Evolutionary conservation across 345 rosid genomes (phyloP), one percentile per base, ranked within the genome.

Genomic region (Citrus sinensis): DNA sequence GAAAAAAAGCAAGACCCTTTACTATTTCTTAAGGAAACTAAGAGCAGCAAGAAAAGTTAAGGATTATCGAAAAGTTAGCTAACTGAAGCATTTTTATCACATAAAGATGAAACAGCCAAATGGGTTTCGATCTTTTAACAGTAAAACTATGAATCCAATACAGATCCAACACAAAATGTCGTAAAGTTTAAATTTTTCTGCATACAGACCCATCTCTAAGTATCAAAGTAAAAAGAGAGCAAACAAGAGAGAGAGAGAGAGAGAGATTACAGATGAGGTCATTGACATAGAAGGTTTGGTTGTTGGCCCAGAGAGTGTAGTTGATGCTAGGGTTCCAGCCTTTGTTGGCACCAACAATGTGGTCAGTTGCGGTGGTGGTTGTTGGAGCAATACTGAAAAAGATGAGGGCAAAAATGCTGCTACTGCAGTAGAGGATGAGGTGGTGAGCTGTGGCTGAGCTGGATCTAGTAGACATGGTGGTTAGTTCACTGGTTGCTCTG

Each of bases 301-400:
- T 92, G 79, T 90, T 89, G 35, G 92, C 88, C 94, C 97, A 92
- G 64, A 78, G 80, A 40, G 97, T 89, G 86, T 90, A 90, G 90
- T 90, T 90, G 83, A 92, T 68, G 82, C 92, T 87, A 7, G 97
- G 88, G 71, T 89, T 92, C 94, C 94, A 89, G 65, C 94, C 93
- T 54, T 83, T 88, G 89, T 92, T 92, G 42, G 93, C 93, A 10
- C 97, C 97, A 11, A 87, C 94, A 63, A 90, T 90, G 87, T 92
- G 97, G 88, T 89, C 93, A 32, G 94, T 92, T 67, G 93, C 92
- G 71, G 86, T 16, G 80, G 67, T 37, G 1, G 70, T 79, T 5
- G 58, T 54, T 0, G 22, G 58, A 54, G 58, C 22, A 19, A 5
- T 54, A 6, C 58, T 17, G n/a, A 54, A 17, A 54, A 54, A 54